phyloP scores from a whole-genome alignment of 179 eudicot genomes.

The Silene noctiflora region DNA sequence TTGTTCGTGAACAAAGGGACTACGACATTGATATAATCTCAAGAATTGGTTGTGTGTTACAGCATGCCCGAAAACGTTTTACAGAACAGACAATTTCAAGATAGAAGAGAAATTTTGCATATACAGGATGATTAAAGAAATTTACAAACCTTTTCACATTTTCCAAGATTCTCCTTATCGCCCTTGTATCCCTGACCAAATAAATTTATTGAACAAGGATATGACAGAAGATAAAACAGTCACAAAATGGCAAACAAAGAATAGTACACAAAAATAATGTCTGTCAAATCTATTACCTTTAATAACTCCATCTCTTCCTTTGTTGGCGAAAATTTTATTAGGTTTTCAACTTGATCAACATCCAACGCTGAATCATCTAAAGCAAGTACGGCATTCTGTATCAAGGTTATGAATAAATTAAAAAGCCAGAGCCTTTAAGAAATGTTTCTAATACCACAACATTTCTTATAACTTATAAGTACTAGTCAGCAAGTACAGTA shows the following conservation, averaged over 20 bases:
- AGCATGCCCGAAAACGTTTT: not conserved
- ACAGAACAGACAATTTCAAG: not conserved
- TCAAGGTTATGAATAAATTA: slow-evolving; percentile 20
- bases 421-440: slow-evolving; percentile 6
- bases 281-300: slow-evolving; percentile 44
- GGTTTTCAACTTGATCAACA: slow-evolving; percentile 82
- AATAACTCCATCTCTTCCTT: slow-evolving; percentile 87
- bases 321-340: slow-evolving; percentile 83
- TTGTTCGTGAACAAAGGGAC: too few relatives aligned
- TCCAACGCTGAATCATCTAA: slow-evolving; percentile 85
- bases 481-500: not conserved
- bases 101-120: not conserved
- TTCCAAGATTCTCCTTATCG: slow-evolving; percentile 77
- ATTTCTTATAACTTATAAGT: not conserved
- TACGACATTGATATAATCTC: not conserved
- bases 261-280: not conserved
- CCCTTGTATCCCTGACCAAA: slow-evolving; percentile 69
- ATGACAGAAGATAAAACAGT: not conserved
- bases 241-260: not conserved
- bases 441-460: not conserved
- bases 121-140: not conserved
- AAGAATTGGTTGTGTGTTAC: not conserved
- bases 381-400: slow-evolving; percentile 68
- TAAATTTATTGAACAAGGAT: slow-evolving; percentile 3
- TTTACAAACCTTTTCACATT: slow-evolving; percentile 74